These are phyloP conservation scores for Elsinoe batatas DNA, from an alignment of 2,329 filamentous ascomycete species.

Conservation along the genomic window DNA sequence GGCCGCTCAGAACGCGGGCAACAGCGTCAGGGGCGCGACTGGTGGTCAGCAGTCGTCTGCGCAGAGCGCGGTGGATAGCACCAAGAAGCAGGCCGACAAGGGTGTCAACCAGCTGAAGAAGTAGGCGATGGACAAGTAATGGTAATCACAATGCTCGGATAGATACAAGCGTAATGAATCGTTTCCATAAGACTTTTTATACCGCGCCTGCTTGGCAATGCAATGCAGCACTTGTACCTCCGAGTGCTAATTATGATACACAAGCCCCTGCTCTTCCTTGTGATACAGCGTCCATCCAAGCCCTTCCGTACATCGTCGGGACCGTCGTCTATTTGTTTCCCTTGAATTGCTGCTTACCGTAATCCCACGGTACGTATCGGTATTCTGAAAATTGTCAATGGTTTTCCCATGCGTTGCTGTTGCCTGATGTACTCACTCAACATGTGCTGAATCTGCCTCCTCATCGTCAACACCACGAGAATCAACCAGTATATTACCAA, in stretches of 20 bases:
- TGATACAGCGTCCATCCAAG: neutral
- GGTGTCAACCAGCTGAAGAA: conserved; percentile 2
- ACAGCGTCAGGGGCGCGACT: conserved; percentile 1
- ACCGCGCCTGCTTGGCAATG: neutral
- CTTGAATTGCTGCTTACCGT: conserved; percentile 30
- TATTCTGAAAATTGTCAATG: conserved; percentile 6
- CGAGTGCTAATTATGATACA: conserved; percentile 10
- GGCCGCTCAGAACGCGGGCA: neutral
- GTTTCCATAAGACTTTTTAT: neutral
- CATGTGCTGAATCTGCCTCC: conserved; percentile 99
- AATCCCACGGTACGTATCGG: conserved; percentile 32
- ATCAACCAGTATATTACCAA: conserved; percentile 98
- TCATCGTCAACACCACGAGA: conserved; percentile 91
- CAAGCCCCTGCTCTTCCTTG: neutral
- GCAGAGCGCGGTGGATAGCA: neutral
- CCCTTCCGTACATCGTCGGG: neutral
- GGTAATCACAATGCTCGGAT: neutral
- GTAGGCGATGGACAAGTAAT: neutral
- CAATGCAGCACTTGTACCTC: neutral
- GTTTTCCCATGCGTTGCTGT: neutral
- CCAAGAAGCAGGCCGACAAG: conserved; percentile 3
- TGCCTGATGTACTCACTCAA: conserved; percentile 72
- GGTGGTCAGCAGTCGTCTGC: neutral
- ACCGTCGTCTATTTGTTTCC: conserved; percentile 19
- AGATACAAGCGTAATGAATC: neutral